Conservation (phyloP, 176 grass and related monocot species). For the Rhipidocladum racemiflorum region DNA sequence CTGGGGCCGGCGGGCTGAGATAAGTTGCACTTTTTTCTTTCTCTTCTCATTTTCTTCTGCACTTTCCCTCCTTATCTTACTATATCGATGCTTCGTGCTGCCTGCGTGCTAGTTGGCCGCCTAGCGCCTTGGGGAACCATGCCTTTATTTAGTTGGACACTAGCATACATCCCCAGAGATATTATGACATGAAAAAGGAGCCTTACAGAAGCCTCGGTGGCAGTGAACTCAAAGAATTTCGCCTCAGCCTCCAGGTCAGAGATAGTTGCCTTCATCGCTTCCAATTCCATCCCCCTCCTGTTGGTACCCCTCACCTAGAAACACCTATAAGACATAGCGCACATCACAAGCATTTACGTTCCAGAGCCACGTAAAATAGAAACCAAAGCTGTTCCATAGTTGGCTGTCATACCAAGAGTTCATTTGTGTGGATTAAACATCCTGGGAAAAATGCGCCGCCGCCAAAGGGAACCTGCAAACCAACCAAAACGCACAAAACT, state of each 20-base stretch:
- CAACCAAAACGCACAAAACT: background rate
- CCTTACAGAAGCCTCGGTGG: slow-evolving; percentile 51
- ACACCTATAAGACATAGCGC: slow-evolving; percentile 57
- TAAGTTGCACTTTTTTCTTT: too few species aligned
- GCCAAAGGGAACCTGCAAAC: slow-evolving; percentile 83
- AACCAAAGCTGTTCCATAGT: background rate
- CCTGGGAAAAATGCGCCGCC: slow-evolving; percentile 76
- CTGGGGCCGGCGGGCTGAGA: too few species aligned
- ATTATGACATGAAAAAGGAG: background rate
- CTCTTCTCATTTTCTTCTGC: too few species aligned
- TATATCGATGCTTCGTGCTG: too few species aligned
- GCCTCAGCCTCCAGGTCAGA: slow-evolving; percentile 74
- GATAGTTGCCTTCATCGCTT: slow-evolving; percentile 67
- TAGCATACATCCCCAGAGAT: background rate
- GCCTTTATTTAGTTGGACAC: background rate
- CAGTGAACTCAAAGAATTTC: slow-evolving; percentile 70
- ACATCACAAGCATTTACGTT: slow-evolving; percentile 11
- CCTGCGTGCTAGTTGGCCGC: too few species aligned
- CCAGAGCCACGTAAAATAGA: background rate
- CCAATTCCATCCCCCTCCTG: slow-evolving; percentile 67
- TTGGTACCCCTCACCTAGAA: slow-evolving; percentile 91
- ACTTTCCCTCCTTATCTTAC: too few species aligned
- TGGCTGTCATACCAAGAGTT: slow-evolving; percentile 57
- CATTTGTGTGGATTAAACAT: slow-evolving; percentile 82
- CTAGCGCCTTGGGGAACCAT: too few species aligned